These are phyloP conservation scores for Termitomyces titanicus DNA, from an alignment of 768 basidiomycete genomes.

Conservation along the genomic window DNA sequence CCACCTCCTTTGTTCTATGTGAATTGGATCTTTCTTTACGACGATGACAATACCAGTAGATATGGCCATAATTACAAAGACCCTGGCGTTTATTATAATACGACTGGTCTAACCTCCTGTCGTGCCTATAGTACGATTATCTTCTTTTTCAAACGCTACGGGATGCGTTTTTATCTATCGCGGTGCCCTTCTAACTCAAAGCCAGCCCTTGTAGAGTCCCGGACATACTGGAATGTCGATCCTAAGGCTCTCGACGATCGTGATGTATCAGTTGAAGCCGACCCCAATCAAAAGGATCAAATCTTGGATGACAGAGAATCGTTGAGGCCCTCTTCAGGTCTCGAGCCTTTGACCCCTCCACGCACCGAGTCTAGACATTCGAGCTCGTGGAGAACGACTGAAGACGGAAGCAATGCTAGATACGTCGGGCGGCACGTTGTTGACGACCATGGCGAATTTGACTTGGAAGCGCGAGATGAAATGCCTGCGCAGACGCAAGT, in stretches of 20 bases:
- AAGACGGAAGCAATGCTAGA: neutral
- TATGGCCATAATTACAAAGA: constrained; percentile 4
- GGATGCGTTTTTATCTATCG: neutral
- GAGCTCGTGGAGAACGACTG: neutral
- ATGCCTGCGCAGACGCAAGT: neutral
- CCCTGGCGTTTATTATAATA: neutral
- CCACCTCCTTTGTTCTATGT: constrained; percentile 7
- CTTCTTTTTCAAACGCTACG: neutral
- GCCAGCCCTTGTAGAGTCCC: neutral
- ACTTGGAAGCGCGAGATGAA: neutral
- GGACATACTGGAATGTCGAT: neutral
- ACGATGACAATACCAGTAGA: neutral
- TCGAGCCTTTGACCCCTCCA: too few relatives aligned
- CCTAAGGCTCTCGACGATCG: too few relatives aligned
- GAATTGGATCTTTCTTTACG: neutral
- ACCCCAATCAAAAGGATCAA: neutral
- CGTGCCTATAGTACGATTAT: neutral
- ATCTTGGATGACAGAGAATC: too few relatives aligned
- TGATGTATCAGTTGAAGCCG: too few relatives aligned
- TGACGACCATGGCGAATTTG: neutral
- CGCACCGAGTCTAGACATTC: too few relatives aligned
- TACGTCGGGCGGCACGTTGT: neutral
- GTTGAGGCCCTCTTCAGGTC: too few relatives aligned
- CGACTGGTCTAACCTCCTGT: neutral
- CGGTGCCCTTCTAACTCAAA: neutral